Conservation (phyloP, 2,329 filamentous ascomycete genomes). For the Diaporthe sp. region DNA sequence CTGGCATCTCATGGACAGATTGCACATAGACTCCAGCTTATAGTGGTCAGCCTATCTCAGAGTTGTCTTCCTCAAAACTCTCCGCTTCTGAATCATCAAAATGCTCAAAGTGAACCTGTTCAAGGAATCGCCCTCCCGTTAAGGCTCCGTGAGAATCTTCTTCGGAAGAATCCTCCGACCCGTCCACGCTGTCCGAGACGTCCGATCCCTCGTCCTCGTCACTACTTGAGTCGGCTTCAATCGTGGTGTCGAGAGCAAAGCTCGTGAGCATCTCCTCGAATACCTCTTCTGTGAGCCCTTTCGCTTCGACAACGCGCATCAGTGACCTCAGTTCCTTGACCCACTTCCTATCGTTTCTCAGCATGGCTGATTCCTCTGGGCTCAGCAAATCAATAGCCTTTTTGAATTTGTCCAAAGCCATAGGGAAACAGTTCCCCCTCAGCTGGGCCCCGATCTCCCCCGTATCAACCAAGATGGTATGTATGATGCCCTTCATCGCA, state of each 20-base stretch:
- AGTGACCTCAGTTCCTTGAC: conserved; percentile 2
- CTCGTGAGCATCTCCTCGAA: conserved; percentile 3
- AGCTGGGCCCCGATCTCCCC: conserved; percentile 19
- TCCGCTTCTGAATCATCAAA: background rate
- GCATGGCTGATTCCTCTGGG: background rate
- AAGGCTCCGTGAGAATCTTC: background rate
- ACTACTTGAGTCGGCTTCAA: background rate
- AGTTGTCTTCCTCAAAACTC: background rate
- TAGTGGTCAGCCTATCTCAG: background rate
- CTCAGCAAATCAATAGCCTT: background rate
- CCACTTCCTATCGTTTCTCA: conserved; percentile 13
- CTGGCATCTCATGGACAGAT: background rate
- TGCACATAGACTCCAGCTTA: background rate
- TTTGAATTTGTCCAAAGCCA: background rate
- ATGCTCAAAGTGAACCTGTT: background rate
- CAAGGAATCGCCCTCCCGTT: background rate
- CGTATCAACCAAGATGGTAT: conserved; percentile 1
- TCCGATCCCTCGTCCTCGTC: background rate
- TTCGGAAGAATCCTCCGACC: background rate
- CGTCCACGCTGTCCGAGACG: background rate
- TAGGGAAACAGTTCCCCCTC: conserved; percentile 10
- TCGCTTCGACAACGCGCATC: background rate
- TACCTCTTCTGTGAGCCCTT: background rate
- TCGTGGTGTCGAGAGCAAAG: background rate
- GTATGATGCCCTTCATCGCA: conserved; percentile 25